Base-by-base conservation (phyloP, 2,329 filamentous ascomycete species). In the Moelleriella libera region DNA sequence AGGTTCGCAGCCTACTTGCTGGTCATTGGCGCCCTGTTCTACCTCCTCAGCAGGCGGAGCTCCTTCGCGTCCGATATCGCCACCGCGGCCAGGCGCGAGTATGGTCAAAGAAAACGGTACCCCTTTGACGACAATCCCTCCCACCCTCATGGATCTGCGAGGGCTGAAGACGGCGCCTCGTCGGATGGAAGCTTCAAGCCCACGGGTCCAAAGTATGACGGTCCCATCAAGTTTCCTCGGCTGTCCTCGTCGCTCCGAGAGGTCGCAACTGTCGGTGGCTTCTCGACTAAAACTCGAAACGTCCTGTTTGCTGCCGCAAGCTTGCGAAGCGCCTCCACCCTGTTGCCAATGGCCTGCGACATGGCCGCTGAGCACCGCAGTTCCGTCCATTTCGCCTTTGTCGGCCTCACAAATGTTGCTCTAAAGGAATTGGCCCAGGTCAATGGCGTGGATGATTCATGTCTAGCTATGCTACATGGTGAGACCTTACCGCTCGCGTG, bases 311-410 rank as follows among this genome's bases (percentile, higher is more conserved):
- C 82, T 5, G 81, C 85, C 4, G 82, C 85, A 0, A 88, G 75
- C 51, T 65, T 94, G 45, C 76, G 76, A 60, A 92, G 86, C 58
- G 78, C 81, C 12, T 75, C 85, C 0, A 75, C 76, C 32, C 62
- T 96, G 47, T 68, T 95, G 32, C 88, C 88, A 0, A 70, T 95
- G 59, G 87, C 89, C 5, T 97, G 92, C 63, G 78, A 86, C 56
- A 96, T 96, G 89, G 82, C 81, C 6, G 63, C 63, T 28, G 74
- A 80, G 62, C 72, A 76, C 48, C 71, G 75, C 49, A 94, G 80
- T 57, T 74, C 80, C 52, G 88, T 96, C 7, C 90, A 97, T 61
- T 83, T 94, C 59, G 83, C 78, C 0, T 65, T 97, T 4, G 75
- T 94, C 66, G 83, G 88, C 45, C 75, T 83, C 50, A 83, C 81